phyloP scores from a whole-genome alignment of 2,329 filamentous ascomycete species.

The Phialophora expanda region DNA sequence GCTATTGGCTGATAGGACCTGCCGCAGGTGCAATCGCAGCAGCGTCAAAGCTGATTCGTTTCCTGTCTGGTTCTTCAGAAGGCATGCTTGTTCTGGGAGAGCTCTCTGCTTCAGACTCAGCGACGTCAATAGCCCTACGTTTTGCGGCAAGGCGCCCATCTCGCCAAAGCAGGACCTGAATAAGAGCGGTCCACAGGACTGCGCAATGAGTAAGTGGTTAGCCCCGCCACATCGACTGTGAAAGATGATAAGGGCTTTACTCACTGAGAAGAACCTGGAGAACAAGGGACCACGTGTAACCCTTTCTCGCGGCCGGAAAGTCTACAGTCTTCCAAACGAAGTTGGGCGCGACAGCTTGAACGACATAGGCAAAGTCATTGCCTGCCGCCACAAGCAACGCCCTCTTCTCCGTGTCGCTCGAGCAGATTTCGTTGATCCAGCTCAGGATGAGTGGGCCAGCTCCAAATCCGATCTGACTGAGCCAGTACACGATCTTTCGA shows the following conservation, averaged over 20 bases:
- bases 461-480: conserved; percentile 41
- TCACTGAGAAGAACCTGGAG: conserved; percentile 46
- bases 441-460: conserved; percentile 49
- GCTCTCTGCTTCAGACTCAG: conserved; percentile 16
- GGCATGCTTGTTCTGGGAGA: conserved; percentile 1
- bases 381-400: conserved; percentile 43
- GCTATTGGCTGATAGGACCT: conserved; percentile 25
- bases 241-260: conserved; percentile 22
- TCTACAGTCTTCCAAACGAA: conserved; percentile 52
- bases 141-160: conserved; percentile 16
- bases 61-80: conserved; percentile 18
- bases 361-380: conserved; percentile 46
- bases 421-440: conserved; percentile 47
- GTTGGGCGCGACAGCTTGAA: conserved; percentile 47
- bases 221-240: background rate
- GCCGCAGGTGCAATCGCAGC: conserved; percentile 23
- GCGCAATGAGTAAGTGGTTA: background rate
- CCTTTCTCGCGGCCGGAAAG: conserved; percentile 47
- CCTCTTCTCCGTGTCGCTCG: conserved; percentile 42
- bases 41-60: conserved; percentile 22
- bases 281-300: conserved; percentile 47
- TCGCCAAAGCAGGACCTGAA: conserved; percentile 42
- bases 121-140: conserved; percentile 7
- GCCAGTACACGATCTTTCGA: conserved; percentile 49
- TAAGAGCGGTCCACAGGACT: conserved; percentile 41